Conservation (phyloP, 2,329 filamentous ascomycete species). For the Curvularia eragrostidis region DNA sequence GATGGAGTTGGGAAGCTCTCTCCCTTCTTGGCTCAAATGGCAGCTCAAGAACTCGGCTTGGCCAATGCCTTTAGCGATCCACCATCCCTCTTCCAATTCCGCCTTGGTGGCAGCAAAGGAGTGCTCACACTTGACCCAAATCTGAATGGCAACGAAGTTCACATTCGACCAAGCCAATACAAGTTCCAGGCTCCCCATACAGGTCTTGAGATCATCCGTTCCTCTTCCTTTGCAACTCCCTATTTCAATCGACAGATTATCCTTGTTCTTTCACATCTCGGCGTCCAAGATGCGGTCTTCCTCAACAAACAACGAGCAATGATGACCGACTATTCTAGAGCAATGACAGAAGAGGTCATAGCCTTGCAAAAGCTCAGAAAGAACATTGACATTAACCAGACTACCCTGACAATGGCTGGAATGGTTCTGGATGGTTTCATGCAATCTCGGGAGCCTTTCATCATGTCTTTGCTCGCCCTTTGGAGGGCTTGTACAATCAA, state of each 20-base stretch:
- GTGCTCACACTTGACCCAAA: constrained; percentile 79
- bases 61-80: constrained; percentile 59
- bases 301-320: constrained; percentile 70
- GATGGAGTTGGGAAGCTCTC: constrained; percentile 97
- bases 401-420: constrained; percentile 73
- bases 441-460: constrained; percentile 75
- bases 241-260: constrained; percentile 92
- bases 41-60: constrained; percentile 73
- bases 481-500: constrained; percentile 93
- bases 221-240: constrained; percentile 76
- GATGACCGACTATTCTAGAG: constrained; percentile 70
- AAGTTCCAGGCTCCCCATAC: constrained; percentile 80
- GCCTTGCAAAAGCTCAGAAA: constrained; percentile 74
- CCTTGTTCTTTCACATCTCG: constrained; percentile 78
- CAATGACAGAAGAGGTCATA: constrained; percentile 69
- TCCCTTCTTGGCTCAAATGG: constrained; percentile 72
- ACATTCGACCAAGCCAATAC: constrained; percentile 82
- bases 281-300: constrained; percentile 73
- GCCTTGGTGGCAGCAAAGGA: constrained; percentile 91
- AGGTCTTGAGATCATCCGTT: constrained; percentile 83
- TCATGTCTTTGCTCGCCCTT: constrained; percentile 76
- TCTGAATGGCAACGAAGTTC: constrained; percentile 70
- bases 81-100: constrained; percentile 89
- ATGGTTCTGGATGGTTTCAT: constrained; percentile 86
- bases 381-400: constrained; percentile 85